Conservation (phyloP, 179 eudicot genomes). For the Pouteria campechiana region DNA sequence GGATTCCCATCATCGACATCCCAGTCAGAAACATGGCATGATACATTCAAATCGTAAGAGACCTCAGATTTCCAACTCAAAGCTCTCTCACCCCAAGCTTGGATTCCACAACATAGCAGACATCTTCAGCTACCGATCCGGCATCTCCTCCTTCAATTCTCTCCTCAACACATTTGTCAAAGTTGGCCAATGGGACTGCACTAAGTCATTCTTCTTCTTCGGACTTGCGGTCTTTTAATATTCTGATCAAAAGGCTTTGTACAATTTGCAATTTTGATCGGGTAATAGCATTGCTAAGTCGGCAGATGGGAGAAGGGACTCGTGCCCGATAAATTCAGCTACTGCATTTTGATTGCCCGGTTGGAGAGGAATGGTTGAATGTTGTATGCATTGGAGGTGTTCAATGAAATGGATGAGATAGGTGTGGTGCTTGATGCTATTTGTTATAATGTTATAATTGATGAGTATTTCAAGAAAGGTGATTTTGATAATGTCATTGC, state of each 20-base stretch:
- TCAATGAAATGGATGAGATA: conserved; percentile 69
- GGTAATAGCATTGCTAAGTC: conserved; percentile 33
- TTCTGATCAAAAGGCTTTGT: conserved; percentile 62
- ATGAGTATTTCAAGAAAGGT: conserved; percentile 55
- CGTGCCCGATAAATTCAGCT: conserved; percentile 53
- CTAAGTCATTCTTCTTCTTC: conserved; percentile 50
- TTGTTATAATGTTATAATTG: conserved; percentile 70
- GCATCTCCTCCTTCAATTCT: conserved; percentile 58
- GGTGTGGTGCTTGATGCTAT: conserved; percentile 48
- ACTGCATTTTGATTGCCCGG: conserved; percentile 54
- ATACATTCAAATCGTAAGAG: no score
- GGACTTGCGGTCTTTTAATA: conserved; percentile 50
- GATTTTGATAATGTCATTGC: conserved; percentile 28
- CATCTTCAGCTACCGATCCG: conserved; percentile 62
- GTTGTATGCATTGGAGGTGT: conserved; percentile 37
- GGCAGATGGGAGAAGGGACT: conserved; percentile 44
- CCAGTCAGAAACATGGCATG: no score
- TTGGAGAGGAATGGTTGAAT: conserved; percentile 36
- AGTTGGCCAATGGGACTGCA: conserved; percentile 32
- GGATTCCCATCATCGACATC: no score
- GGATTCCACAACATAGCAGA: no score
- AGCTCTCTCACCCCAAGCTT: no score
- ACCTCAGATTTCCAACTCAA: no score
- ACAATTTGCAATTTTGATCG: conserved; percentile 30
- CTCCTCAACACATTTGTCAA: conserved; percentile 52